Percentiles rank a stretch among this genome's conserved stretches.
These are phyloP conservation scores for Brassica balearica DNA, from an alignment of 441 rosid genomes.

Conservation along the genomic window DNA sequence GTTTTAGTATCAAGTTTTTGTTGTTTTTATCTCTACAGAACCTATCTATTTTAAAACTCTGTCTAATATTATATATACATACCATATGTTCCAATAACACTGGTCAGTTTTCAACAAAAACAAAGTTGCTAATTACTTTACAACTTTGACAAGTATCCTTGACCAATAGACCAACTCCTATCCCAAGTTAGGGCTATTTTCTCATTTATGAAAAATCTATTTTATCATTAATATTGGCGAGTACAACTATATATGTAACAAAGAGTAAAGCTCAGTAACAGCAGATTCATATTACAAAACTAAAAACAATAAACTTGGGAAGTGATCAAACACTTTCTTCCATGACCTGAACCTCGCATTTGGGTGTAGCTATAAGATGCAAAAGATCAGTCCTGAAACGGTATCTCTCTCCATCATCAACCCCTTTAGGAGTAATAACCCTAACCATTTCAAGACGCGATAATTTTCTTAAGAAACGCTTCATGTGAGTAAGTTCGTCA, in stretches of 20 bases:
- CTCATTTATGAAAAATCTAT: neutral
- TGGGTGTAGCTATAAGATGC: slow-evolving; percentile 23
- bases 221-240: neutral
- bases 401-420: neutral
- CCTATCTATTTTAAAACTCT: too few relatives aligned
- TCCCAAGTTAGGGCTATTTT: neutral
- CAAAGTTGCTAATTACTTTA: neutral
- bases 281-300: slow-evolving; percentile 3
- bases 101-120: neutral
- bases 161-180: neutral
- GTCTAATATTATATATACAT: too few relatives aligned
- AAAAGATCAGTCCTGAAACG: slow-evolving; percentile 22
- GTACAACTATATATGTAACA: neutral
- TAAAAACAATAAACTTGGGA: neutral
- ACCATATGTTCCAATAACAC: neutral
- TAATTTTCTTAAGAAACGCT: slow-evolving; percentile 20
- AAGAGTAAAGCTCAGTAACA: neutral
- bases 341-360: slow-evolving; percentile 27
- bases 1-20: too few relatives aligned
- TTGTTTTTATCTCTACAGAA: too few relatives aligned
- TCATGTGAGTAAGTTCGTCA: slow-evolving; percentile 18
- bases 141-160: neutral
- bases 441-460: slow-evolving; percentile 26
- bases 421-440: neutral
- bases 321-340: slow-evolving; percentile 10